Evolutionary conservation across 2,329 filamentous ascomycete species (phyloP), one percentile per base, ranked within the genome.

Genomic region (Aureobasidium melanogenum): DNA sequence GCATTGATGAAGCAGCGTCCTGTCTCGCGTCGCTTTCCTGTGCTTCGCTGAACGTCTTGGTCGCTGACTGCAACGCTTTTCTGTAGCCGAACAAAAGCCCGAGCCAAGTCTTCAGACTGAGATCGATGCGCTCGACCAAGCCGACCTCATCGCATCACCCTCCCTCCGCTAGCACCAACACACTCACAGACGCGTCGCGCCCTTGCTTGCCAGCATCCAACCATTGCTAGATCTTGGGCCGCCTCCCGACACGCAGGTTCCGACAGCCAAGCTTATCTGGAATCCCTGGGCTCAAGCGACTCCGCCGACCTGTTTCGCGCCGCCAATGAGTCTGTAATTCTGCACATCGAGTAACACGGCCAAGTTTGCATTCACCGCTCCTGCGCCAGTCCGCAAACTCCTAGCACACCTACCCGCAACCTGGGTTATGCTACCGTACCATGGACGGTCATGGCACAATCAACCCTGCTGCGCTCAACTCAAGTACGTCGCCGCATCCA

Each of bases 381-480:
- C 50, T 55, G 60, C 60, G 60, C 60, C 60, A 48, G 44, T 39
- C 43, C 56, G 34, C 43, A 46, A 44, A 26, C 32, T 12, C 38
- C 26, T 4, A 46, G 39, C 39, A 43, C 19, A 9, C 39, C 38
- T 17, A 19, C 14, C 10, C 30, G 41, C 41, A 32, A 5, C 43
- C 28, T 28, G 36, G 56, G 32, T 19, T 30, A 59, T 59, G 56
- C 56, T 65, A 64, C 65, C 64, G 67, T 69, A 64, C 63, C 66
- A 79, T 82, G 70, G 88, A 88, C 83, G 88, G 89, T 74, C 88
- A 88, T 80, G 89, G 88, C 74, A 95, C 91, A 73, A 94, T 96
- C 81, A 90, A 95, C 81, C 91, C 91, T 74, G 89, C 89, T 71
- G 89, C 88, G 66, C 82, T 96, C 79, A 91, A 88, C 79, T 87